Conservation (phyloP, 2,329 filamentous ascomycete species). For the Ambrosiella beaveri region DNA sequence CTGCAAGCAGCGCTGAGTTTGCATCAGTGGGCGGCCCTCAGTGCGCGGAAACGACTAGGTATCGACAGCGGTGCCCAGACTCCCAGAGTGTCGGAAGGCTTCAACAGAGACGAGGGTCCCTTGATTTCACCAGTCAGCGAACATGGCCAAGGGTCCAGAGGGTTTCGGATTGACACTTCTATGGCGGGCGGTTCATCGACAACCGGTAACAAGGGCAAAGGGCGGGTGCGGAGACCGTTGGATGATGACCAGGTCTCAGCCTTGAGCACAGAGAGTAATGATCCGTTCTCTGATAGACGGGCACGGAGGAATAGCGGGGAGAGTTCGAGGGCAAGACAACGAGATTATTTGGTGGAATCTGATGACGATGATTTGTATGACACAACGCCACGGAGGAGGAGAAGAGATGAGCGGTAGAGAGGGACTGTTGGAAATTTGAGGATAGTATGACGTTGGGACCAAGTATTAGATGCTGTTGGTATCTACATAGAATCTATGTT, state of each 20-base stretch:
- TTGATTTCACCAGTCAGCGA: background rate
- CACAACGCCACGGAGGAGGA: background rate
- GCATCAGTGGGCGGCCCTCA: constrained; percentile 65
- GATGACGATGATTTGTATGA: constrained; percentile 1
- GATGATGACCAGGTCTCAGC: background rate
- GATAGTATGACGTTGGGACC: background rate
- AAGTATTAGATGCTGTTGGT: background rate
- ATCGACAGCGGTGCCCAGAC: constrained; percentile 17
- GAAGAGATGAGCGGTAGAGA: background rate
- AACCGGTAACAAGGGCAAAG: background rate
- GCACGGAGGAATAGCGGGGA: background rate
- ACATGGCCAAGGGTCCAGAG: too few relatives aligned
- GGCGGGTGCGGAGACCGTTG: background rate
- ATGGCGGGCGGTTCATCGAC: too few relatives aligned
- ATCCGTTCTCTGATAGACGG: background rate
- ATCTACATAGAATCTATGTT: too few relatives aligned
- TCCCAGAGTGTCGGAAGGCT: constrained; percentile 12
- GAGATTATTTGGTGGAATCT: background rate
- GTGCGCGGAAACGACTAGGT: constrained; percentile 39
- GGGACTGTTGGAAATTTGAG: background rate
- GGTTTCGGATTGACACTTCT: too few relatives aligned
- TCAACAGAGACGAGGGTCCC: background rate
- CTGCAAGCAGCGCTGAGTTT: constrained; percentile 66
- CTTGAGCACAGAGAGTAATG: background rate
- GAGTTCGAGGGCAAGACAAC: background rate